Percentiles rank a stretch among this genome's conserved stretches.
phyloP scores from a whole-genome alignment of 768 basidiomycete species.

The Collybiopsis luxurians region DNA sequence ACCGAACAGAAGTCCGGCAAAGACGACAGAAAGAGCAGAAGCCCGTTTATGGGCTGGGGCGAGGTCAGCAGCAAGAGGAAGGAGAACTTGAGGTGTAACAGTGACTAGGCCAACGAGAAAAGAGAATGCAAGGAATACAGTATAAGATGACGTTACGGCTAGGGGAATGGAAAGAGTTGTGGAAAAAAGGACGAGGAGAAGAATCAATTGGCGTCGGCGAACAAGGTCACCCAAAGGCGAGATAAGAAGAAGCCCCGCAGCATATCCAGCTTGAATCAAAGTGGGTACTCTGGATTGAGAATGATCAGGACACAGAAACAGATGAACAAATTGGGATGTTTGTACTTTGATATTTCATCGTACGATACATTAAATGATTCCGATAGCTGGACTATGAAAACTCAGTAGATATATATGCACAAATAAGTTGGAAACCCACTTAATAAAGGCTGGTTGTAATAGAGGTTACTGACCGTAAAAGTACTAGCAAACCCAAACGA shows the following conservation, averaged over 20 bases:
- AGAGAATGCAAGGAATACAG: slow-evolving; percentile 61
- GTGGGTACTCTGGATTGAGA: slow-evolving; percentile 51
- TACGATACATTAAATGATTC: slow-evolving; percentile 37
- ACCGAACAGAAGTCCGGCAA: slow-evolving; percentile 48
- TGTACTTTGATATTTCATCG: slow-evolving; percentile 36
- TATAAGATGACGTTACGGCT: slow-evolving; percentile 55
- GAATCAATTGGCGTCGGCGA: slow-evolving; percentile 67
- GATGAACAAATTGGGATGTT: background rate
- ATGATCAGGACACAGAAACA: slow-evolving; percentile 19
- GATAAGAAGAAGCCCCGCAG: slow-evolving; percentile 68
- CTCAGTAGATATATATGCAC: background rate
- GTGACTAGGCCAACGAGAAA: slow-evolving; percentile 70
- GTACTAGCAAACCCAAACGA: slow-evolving; percentile 66
- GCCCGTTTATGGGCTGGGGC: slow-evolving; percentile 55
- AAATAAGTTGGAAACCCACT: slow-evolving; percentile 38
- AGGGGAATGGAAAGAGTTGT: slow-evolving; percentile 69
- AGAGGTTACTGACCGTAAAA: slow-evolving; percentile 60
- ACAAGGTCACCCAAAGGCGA: slow-evolving; percentile 84
- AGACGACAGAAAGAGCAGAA: slow-evolving; percentile 53
- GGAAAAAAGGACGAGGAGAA: slow-evolving; percentile 53
- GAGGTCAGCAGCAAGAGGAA: slow-evolving; percentile 58
- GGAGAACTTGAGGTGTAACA: slow-evolving; percentile 78
- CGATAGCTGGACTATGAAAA: slow-evolving; percentile 37
- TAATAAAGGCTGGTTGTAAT: slow-evolving; percentile 80
- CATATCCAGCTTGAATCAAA: slow-evolving; percentile 71